Percentiles rank a stretch among this genome's conserved stretches.
Evolutionary conservation across 495 filamentous ascomycete species (phyloP).

Genomic region (Penicillium riverlandense): DNA sequence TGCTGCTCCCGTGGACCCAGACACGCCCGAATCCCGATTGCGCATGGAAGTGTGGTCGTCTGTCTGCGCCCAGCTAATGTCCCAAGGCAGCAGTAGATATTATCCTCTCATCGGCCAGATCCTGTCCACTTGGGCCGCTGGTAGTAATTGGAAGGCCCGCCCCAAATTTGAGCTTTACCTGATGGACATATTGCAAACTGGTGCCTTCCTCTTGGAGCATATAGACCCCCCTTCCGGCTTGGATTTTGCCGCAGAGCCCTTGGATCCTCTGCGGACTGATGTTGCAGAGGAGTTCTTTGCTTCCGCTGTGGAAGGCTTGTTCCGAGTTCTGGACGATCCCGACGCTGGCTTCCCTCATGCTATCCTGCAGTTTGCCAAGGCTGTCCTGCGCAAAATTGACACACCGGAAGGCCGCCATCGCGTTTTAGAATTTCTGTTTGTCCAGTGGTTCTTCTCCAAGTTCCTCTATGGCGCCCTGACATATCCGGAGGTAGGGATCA

Average conservation of each 20-base stretch:
- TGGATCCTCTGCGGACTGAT: slow-evolving; percentile 66
- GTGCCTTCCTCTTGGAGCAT: slow-evolving; percentile 82
- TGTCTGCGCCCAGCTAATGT: slow-evolving; percentile 66
- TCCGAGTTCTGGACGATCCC: slow-evolving; percentile 71
- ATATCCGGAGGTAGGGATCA: slow-evolving; percentile 69
- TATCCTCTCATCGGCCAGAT: slow-evolving; percentile 35
- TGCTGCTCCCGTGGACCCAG: slow-evolving; percentile 60
- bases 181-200: slow-evolving; percentile 87
- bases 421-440: slow-evolving; percentile 71
- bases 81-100: slow-evolving; percentile 35
- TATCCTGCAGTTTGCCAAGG: slow-evolving; percentile 72
- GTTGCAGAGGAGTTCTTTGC: slow-evolving; percentile 87
- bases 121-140: slow-evolving; percentile 77
- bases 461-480: slow-evolving; percentile 80
- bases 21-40: slow-evolving; percentile 69
- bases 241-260: slow-evolving; percentile 34
- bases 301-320: slow-evolving; percentile 71
- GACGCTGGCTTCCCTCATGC: slow-evolving; percentile 79
- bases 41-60: slow-evolving; percentile 83
- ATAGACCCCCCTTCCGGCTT: slow-evolving; percentile 47
- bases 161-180: slow-evolving; percentile 88
- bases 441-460: slow-evolving; percentile 86
- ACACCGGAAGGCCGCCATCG: slow-evolving; percentile 58
- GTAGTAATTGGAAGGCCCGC: slow-evolving; percentile 82
- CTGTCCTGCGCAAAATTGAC: slow-evolving; percentile 71